A percentile compares a stretch with the other conserved stretches of the same genome.
Conservation (phyloP, 176 grass and related monocot genomes). For the Saccharum spontaneum region DNA sequence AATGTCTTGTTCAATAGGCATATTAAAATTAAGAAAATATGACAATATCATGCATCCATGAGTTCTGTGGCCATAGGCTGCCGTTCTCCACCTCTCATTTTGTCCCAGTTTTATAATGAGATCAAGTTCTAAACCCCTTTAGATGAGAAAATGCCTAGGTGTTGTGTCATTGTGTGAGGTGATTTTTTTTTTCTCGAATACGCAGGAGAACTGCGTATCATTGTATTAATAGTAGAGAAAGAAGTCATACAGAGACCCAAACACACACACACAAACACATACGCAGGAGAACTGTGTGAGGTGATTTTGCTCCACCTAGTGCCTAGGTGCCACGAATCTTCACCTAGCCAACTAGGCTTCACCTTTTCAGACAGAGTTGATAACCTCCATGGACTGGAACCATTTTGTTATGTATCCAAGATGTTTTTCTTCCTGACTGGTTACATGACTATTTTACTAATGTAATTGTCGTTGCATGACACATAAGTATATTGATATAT, state of each 20-base stretch:
- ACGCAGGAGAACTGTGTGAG: background rate
- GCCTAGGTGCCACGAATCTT: background rate
- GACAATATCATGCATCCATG: background rate
- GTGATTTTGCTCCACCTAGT: background rate
- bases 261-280: no score
- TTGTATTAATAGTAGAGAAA: no score
- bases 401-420: constrained; percentile 9
- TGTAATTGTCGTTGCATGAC: background rate
- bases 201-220: no score
- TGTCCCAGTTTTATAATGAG: background rate
- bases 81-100: background rate
- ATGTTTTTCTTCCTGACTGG: background rate
- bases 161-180: background rate
- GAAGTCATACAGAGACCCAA: no score
- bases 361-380: background rate
- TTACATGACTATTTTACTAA: constrained; percentile 1
- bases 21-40: background rate
- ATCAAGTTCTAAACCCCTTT: background rate
- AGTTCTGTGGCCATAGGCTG: background rate
- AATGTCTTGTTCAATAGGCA: no score
- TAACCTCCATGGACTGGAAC: background rate
- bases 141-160: background rate
- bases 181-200: background rate
- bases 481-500: background rate
- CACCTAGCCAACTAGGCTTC: background rate